Conservation (phyloP, 768 basidiomycete genomes). For the Cyclocybe cylindracea region DNA sequence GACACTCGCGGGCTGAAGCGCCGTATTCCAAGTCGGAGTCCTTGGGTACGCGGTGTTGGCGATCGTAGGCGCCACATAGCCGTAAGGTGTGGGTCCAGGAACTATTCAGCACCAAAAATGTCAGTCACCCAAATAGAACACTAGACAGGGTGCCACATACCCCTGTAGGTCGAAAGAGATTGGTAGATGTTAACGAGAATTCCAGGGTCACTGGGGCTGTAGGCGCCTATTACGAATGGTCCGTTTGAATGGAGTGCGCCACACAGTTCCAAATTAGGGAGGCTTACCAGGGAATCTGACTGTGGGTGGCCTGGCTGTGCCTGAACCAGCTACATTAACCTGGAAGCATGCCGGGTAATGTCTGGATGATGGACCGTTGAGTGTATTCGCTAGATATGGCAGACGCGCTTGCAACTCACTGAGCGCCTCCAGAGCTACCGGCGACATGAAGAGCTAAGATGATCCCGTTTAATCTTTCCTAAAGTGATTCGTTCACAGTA, state of each 20-base stretch:
- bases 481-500: neutral
- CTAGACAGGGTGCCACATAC: conserved; percentile 23
- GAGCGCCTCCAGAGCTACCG: conserved; percentile 57
- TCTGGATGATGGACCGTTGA: too few relatives aligned
- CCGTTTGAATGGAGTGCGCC: too few relatives aligned
- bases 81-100: conserved; percentile 49
- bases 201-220: conserved; percentile 68
- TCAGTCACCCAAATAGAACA: neutral
- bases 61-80: conserved; percentile 35
- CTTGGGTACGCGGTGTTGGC: conserved; percentile 45
- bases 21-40: conserved; percentile 53
- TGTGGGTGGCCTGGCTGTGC: conserved; percentile 43
- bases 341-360: conserved; percentile 72
- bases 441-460: conserved; percentile 62
- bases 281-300: conserved; percentile 55
- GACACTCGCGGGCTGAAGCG: conserved; percentile 44
- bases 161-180: conserved; percentile 37
- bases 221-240: conserved; percentile 39
- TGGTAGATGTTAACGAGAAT: conserved; percentile 53
- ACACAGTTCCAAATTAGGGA: too few relatives aligned
- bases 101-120: conserved; percentile 23
- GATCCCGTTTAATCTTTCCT: conserved; percentile 27
- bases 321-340: conserved; percentile 52
- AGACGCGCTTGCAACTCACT: conserved; percentile 32
- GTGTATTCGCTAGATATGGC: too few relatives aligned